These are phyloP conservation scores for Lanmaoa rubissima DNA, from an alignment of 768 basidiomycete genomes.

Conservation along the genomic window DNA sequence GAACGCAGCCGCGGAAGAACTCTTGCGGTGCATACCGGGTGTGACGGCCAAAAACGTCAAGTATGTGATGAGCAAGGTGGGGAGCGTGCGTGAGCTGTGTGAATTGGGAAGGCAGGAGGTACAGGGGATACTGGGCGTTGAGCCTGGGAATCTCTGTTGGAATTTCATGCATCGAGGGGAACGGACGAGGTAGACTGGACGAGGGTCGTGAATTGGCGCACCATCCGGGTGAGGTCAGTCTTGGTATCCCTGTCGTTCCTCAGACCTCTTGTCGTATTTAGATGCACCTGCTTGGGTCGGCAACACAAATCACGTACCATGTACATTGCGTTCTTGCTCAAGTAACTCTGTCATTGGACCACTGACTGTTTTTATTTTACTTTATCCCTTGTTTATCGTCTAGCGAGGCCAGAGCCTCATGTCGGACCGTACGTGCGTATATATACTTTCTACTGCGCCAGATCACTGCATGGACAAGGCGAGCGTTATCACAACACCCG, in stretches of 20 bases:
- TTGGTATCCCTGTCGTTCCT: background rate
- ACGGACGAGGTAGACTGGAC: constrained; percentile 3
- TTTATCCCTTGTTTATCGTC: too few relatives aligned
- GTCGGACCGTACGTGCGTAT: too few relatives aligned
- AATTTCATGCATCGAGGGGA: constrained; percentile 81
- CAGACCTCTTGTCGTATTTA: background rate
- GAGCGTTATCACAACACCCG: background rate
- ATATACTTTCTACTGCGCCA: too few relatives aligned
- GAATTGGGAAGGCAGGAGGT: constrained; percentile 58
- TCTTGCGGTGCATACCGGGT: constrained; percentile 80
- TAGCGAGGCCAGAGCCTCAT: too few relatives aligned
- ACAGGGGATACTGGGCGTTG: constrained; percentile 74
- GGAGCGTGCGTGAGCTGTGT: constrained; percentile 73
- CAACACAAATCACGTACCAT: background rate
- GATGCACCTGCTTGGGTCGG: background rate
- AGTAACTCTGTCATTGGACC: background rate
- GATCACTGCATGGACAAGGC: too few relatives aligned
- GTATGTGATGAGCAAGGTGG: constrained; percentile 80
- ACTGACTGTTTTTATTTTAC: background rate
- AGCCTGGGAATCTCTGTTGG: constrained; percentile 77
- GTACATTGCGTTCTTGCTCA: background rate
- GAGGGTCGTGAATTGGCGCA: background rate
- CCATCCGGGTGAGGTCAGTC: background rate
- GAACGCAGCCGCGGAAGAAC: constrained; percentile 77
- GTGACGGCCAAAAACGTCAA: constrained; percentile 81